Evolutionary conservation across 31 red algal genomes (phyloP).

Genomic region (Asparagopsis taxiformis): DNA sequence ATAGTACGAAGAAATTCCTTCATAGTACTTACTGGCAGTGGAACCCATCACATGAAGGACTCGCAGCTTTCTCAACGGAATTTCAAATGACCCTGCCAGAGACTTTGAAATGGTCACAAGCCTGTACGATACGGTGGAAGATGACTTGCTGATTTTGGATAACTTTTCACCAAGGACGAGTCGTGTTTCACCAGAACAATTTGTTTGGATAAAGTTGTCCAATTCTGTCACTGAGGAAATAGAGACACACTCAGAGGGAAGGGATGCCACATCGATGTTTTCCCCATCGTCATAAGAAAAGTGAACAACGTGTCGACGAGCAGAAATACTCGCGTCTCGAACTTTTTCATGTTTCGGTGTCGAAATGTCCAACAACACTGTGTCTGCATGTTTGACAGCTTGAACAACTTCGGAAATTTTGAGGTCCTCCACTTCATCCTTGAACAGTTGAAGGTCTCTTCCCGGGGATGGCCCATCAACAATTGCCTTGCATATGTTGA

Average conservation of each 20-base stretch:
- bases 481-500: slow-evolving; percentile 87
- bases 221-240: too few relatives aligned
- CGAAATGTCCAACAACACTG: slow-evolving; percentile 47
- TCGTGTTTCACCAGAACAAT: slow-evolving; percentile 26
- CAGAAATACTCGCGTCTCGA: neutral
- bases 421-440: neutral
- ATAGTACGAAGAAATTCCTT: slow-evolving; percentile 47
- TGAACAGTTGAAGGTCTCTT: slow-evolving; percentile 30
- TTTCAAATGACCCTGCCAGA: slow-evolving; percentile 3
- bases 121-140: slow-evolving; percentile 31
- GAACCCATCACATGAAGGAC: slow-evolving; percentile 74
- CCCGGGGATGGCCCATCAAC: slow-evolving; percentile 40
- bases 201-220: slow-evolving; percentile 5
- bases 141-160: neutral
- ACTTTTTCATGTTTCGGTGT: slow-evolving; percentile 2
- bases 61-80: slow-evolving; percentile 50
- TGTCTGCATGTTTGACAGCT: slow-evolving; percentile 35
- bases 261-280: neutral
- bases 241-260: neutral
- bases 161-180: slow-evolving; percentile 27
- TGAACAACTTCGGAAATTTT: slow-evolving; percentile 10
- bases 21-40: slow-evolving; percentile 53
- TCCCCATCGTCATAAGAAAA: neutral
- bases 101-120: slow-evolving; percentile 8
- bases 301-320: neutral